Base-by-base conservation (phyloP, 495 filamentous ascomycete genomes). In the Pyrenula massariospora region DNA sequence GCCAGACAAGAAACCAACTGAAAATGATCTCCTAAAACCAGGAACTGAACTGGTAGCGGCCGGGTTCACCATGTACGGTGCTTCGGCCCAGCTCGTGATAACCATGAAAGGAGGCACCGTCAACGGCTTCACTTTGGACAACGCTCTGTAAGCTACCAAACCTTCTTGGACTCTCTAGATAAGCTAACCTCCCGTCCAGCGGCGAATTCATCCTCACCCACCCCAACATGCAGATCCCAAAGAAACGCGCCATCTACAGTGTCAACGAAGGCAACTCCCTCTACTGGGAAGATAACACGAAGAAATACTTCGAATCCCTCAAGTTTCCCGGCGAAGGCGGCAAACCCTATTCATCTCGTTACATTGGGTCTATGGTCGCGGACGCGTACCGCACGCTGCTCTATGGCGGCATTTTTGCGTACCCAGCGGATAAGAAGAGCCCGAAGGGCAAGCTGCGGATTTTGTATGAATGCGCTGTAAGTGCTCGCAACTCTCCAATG, bases 1-100 rank as follows among this genome's bases (percentile, higher is more conserved):
- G 2, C 72, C 68, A 15, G 59, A 66, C 56, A 74, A 75, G 59
- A 56, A 59, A n/a, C 84, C 86, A 50, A 83, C 79, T 22, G 85
- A 88, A 54, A 83, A 95, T 68, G 89, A 96, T 68, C 77, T 97
- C 48, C 80, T 95, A 56, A 83, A 81, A 68, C 88, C 94, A 0
- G 93, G 94, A 42, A 89, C 88, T 1, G 89, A 94, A 69, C 82
- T 97, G 25, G 84, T 97, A 24, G 93, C 94, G 21, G 85, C 88
- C 2, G 93, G 93, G 1, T 98, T 98, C 77, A 98, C 93, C 69
- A 98, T 98, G 93, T 98, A 98, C 72, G 93, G 93, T 65, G 93
- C 93, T 61, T 95, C 90, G 22, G 86, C 93, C 5, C 91, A 96
- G 71, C 77, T 98, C 54, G 93, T 98, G 55, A 86, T 98, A 69